Percentiles rank a stretch among this genome's conserved stretches.
phyloP scores from a whole-genome alignment of 345 rosid species.

The Camelina sativa region DNA sequence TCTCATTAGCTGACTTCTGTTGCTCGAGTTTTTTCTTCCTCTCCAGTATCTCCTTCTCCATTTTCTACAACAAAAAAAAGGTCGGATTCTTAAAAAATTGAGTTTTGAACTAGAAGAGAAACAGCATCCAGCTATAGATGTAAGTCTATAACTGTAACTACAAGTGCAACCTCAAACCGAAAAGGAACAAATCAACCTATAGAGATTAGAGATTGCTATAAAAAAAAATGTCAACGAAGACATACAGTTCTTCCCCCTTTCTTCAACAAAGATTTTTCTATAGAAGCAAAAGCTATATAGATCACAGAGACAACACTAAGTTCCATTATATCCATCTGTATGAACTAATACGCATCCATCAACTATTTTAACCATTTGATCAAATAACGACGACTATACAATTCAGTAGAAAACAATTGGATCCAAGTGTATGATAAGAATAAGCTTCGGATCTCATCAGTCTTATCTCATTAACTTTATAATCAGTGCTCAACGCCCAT shows the following conservation, averaged over 20 bases:
- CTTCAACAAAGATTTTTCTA: not conserved
- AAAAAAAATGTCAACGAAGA: not conserved
- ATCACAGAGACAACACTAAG: not conserved
- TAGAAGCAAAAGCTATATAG: not conserved
- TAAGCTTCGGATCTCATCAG: not conserved
- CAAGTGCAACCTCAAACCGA: not conserved
- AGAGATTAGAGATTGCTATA: not conserved
- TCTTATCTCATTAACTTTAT: not conserved
- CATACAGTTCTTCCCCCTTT: not conserved
- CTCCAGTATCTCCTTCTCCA: conserved; percentile 83
- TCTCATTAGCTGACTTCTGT: conserved; percentile 59
- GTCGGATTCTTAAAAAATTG: conserved; percentile 10
- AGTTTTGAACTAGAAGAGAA: not conserved
- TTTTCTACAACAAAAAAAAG: conserved; percentile 55
- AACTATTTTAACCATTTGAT: not conserved
- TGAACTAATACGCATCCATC: not conserved
- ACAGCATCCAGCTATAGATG: conserved; percentile 9
- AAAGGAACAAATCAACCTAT: conserved; percentile 18
- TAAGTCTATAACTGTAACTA: not conserved
- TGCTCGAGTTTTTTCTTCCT: conserved; percentile 67
- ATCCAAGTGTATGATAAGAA: conserved; percentile 4
- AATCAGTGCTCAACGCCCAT: not conserved
- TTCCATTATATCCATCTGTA: not conserved
- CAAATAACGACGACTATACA: not conserved
- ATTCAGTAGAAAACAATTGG: not conserved